A percentile compares a stretch with the other conserved stretches of the same genome.
These are phyloP conservation scores for Lycium ferocissimum DNA, from an alignment of 257 asterid species.

Conservation along the genomic window DNA sequence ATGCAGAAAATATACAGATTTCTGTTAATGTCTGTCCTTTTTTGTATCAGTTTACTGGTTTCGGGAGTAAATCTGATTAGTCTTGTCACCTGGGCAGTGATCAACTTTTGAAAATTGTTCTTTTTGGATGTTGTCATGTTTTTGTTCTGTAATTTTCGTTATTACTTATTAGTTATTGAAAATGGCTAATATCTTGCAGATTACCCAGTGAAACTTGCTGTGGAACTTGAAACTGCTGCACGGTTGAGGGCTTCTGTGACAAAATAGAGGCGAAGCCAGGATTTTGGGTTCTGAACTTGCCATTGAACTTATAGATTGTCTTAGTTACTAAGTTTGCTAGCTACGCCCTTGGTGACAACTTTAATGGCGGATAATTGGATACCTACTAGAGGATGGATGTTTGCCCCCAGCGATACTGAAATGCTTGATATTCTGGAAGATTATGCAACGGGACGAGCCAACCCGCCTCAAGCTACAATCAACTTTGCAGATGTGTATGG, in stretches of 20 bases:
- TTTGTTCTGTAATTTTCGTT: background rate
- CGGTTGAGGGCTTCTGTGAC: conserved; percentile 60
- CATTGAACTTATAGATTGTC: too few relatives aligned
- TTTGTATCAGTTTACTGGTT: background rate
- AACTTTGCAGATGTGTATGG: too few relatives aligned
- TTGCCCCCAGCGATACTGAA: too few relatives aligned
- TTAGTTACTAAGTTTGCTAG: too few relatives aligned
- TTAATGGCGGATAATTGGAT: too few relatives aligned
- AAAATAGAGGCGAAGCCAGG: too few relatives aligned
- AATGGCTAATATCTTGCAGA: conserved; percentile 46
- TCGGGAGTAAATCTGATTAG: background rate
- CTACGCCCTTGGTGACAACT: too few relatives aligned
- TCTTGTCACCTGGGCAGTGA: background rate
- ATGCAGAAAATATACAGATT: background rate
- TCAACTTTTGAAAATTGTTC: background rate
- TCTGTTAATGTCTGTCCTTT: background rate
- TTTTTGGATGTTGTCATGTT: background rate
- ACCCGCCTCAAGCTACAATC: too few relatives aligned
- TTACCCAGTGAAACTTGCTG: conserved; percentile 57
- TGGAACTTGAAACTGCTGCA: conserved; percentile 81
- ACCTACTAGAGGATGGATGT: too few relatives aligned
- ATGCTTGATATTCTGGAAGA: too few relatives aligned
- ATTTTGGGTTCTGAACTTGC: too few relatives aligned
- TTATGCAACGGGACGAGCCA: too few relatives aligned
- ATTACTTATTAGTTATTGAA: background rate